Base-by-base conservation (phyloP, 495 filamentous ascomycete species). In the Lentithecium fluviatile region DNA sequence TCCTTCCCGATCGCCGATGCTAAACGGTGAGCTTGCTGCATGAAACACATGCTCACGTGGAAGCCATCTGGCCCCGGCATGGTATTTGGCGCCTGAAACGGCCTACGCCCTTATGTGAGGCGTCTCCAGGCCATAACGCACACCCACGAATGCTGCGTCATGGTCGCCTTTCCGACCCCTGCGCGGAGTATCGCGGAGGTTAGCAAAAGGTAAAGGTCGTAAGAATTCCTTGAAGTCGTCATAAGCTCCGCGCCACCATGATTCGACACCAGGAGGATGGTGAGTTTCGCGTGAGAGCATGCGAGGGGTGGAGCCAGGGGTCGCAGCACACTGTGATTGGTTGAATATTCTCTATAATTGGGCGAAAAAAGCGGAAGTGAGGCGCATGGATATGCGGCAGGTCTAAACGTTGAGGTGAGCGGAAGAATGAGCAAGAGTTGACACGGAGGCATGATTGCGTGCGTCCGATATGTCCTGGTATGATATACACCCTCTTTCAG, bases 221-320 rank as follows among this genome's bases (percentile, higher is more conserved):
- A 6, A 49, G 29, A 32, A 32, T 32, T 32, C 29, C 3, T 32
- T 10, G 29, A 32, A 32, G 29, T 10, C 29, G 3, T 32, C 29
- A 32, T 3, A 32, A 32, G 29, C 29, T 32, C 29, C 29, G 29
- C 29, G 29, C 10, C 29, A 13, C 37, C 45, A 50, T 38, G 55
- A 58, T 58, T 49, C 55, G 45, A 48, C 15, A 12, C 37, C 36
- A 36, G 23, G 25, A 47, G 20, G 48, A 38, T 50, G 58, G 58
- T 61, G 58, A 61, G 58, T 61, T 61, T 61, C 58, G 58, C 29
- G 29, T n/a, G n/a, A n/a, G n/a, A n/a, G n/a, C n/a, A n/a, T n/a
- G n/a, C n/a, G n/a, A n/a, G n/a, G n/a, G n/a, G n/a, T n/a, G n/a
- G n/a, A n/a, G n/a, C n/a, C n/a, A n/a, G 10, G 29, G 29, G 29